Evolutionary conservation across 768 basidiomycete species (phyloP).

Genomic region (Tylopilus plumbeoviolaceoides): DNA sequence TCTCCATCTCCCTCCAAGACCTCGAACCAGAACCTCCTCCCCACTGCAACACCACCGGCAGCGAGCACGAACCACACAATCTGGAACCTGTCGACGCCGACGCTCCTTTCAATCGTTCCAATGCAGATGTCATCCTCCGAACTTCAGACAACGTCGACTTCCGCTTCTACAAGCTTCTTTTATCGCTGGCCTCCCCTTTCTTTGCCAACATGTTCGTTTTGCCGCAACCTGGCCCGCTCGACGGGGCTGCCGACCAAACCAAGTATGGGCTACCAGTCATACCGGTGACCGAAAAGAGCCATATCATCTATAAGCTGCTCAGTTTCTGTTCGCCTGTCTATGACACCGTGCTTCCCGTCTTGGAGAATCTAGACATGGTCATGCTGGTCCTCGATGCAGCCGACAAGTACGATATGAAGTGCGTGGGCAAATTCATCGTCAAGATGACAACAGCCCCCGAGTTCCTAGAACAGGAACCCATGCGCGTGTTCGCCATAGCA

Average conservation of each 20-base stretch:
- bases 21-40: background rate
- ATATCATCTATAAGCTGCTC: constrained; percentile 40
- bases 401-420: constrained; percentile 49
- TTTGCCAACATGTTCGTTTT: constrained; percentile 54
- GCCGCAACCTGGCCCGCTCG: constrained; percentile 37
- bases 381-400: constrained; percentile 43
- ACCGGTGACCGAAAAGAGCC: constrained; percentile 44
- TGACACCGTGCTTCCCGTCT: constrained; percentile 27
- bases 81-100: constrained; percentile 26
- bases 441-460: constrained; percentile 30
- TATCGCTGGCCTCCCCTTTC: constrained; percentile 55
- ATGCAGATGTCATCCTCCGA: constrained; percentile 52
- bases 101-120: constrained; percentile 44
- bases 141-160: constrained; percentile 51
- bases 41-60: background rate
- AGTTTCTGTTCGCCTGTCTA: constrained; percentile 48
- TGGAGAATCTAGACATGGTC: constrained; percentile 39
- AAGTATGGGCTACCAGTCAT: constrained; percentile 40
- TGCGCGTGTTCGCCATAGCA: constrained; percentile 36
- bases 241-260: constrained; percentile 26
- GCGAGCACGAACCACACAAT: constrained; percentile 3
- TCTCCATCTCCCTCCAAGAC: constrained; percentile 1
- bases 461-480: constrained; percentile 33
- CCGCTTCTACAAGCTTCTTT: constrained; percentile 49
- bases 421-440: constrained; percentile 34